phyloP scores from a whole-genome alignment of 345 rosid species.

The Viola odorata region DNA sequence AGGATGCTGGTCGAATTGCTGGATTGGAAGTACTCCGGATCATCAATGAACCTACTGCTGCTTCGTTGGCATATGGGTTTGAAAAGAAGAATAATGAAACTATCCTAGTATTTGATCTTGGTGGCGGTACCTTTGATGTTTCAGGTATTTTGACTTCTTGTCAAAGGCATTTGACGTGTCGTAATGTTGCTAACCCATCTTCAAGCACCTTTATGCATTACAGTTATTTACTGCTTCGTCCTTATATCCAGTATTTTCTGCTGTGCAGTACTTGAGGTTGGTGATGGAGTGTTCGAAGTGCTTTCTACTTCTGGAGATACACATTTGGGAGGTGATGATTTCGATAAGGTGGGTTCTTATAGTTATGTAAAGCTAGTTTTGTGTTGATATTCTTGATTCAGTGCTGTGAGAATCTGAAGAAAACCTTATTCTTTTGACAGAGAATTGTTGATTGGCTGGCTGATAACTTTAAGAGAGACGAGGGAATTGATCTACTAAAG shows the following conservation, averaged over 20 bases:
- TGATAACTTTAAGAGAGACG: conserved; percentile 62
- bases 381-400: background rate
- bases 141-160: conserved; percentile 49
- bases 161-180: too few relatives aligned
- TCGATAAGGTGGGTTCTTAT: conserved; percentile 59
- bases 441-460: conserved; percentile 98
- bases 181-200: too few relatives aligned
- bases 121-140: conserved; percentile 99
- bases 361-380: background rate
- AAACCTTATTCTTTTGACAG: conserved; percentile 30
- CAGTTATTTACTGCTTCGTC: too few relatives aligned
- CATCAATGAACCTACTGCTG: conserved; percentile 97
- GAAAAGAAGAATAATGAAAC: conserved; percentile 94
- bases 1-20: conserved; percentile 70
- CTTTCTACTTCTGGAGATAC: conserved; percentile 98
- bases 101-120: conserved; percentile 95
- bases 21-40: conserved; percentile 57
- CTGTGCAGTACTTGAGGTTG: conserved; percentile 87
- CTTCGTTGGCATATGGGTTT: conserved; percentile 95
- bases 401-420: background rate
- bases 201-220: too few relatives aligned
- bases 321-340: conserved; percentile 99
- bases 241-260: background rate
- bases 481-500: conserved; percentile 91
- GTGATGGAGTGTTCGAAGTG: conserved; percentile 99